A percentile compares a stretch with the other conserved stretches of the same genome.
Evolutionary conservation across 176 grass and related monocot species (phyloP).

Genomic region (Urochloa ruziziensis): DNA sequence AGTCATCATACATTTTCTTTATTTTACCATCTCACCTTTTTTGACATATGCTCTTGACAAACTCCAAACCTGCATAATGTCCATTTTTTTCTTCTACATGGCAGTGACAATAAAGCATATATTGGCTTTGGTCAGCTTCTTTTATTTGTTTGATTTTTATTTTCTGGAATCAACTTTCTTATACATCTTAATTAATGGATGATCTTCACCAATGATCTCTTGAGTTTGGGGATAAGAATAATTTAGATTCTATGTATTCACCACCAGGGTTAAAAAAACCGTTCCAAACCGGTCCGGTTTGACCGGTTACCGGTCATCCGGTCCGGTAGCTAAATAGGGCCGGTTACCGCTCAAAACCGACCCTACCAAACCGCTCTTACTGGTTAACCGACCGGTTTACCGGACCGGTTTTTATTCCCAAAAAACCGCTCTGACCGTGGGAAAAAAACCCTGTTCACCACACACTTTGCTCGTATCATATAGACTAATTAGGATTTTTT

Average conservation of each 20-base stretch:
- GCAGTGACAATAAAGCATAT: neutral
- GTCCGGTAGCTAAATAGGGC: too few relatives aligned
- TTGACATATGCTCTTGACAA: neutral
- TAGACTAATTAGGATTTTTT: neutral
- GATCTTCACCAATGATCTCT: neutral
- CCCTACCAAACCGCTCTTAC: too few relatives aligned
- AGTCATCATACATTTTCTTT: neutral
- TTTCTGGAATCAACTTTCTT: neutral
- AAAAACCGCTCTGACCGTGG: too few relatives aligned
- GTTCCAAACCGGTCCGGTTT: too few relatives aligned
- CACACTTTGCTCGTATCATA: neutral
- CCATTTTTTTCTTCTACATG: neutral
- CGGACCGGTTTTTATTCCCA: too few relatives aligned
- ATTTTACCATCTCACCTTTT: neutral
- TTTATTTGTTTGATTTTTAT: neutral
- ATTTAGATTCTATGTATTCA: neutral
- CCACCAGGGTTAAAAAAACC: too few relatives aligned
- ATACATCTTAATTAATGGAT: neutral
- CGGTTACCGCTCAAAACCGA: too few relatives aligned
- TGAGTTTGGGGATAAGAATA: neutral
- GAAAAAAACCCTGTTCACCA: too few relatives aligned
- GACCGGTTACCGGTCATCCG: too few relatives aligned
- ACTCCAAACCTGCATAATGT: neutral
- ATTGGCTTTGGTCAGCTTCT: neutral
- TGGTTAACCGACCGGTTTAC: too few relatives aligned